phyloP scores from a whole-genome alignment of 306 rosid species.

The Ceratonia siliqua region DNA sequence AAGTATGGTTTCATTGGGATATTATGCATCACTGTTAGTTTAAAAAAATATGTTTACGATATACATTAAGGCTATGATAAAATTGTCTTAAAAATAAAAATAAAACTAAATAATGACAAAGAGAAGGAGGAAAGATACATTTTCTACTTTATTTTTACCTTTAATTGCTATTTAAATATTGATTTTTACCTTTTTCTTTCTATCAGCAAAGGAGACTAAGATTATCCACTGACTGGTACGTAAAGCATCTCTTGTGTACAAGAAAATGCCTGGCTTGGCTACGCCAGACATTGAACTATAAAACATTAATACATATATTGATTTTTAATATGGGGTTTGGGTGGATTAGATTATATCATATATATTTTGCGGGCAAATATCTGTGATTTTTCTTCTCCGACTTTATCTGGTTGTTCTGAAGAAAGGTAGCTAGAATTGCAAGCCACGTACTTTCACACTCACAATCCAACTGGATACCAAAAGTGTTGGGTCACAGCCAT shows the following conservation, averaged over 20 bases:
- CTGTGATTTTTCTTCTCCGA: not conserved
- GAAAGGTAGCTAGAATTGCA: constrained; percentile 16
- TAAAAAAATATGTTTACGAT: too few relatives aligned
- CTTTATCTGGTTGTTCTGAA: constrained; percentile 9
- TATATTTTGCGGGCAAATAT: not conserved
- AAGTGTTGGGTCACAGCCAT: not conserved
- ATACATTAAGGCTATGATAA: too few relatives aligned
- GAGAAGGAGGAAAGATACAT: too few relatives aligned
- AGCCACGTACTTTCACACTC: constrained; percentile 30
- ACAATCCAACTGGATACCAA: not conserved
- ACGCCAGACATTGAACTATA: not conserved
- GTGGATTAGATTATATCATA: not conserved
- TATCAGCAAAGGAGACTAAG: not conserved
- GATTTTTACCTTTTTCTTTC: too few relatives aligned
- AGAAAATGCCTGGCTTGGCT: not conserved
- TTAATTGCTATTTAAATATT: too few relatives aligned
- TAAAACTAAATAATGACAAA: too few relatives aligned
- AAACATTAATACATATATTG: not conserved
- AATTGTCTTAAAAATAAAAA: too few relatives aligned
- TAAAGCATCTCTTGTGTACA: not conserved
- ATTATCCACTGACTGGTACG: not conserved
- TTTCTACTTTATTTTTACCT: too few relatives aligned
- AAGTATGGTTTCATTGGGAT: too few relatives aligned
- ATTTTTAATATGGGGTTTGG: not conserved
- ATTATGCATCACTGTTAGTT: too few relatives aligned